These are phyloP conservation scores for Parmelia sp. DNA, from an alignment of 495 filamentous ascomycete genomes.

Conservation along the genomic window DNA sequence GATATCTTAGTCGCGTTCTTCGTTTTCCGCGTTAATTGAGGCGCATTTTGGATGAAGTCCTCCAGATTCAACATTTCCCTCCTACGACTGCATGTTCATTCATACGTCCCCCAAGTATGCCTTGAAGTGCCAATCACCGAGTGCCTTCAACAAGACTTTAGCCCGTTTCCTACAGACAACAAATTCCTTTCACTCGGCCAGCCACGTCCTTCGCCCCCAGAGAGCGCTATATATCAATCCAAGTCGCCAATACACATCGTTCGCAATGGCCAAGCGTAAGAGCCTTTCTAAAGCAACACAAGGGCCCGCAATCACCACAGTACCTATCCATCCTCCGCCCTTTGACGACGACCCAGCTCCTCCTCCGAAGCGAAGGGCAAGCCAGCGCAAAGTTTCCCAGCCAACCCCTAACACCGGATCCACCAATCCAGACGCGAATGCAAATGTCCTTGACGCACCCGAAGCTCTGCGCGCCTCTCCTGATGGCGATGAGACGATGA, in stretches of 20 bases:
- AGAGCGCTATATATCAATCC: neutral
- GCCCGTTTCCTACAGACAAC: neutral
- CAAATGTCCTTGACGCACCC: constrained; percentile 39
- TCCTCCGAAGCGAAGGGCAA: constrained; percentile 27
- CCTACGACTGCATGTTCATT: neutral
- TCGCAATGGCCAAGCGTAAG: constrained; percentile 27
- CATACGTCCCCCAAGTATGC: neutral
- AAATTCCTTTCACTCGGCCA: neutral
- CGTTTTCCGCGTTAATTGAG: neutral
- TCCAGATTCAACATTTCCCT: neutral
- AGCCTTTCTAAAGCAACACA: constrained; percentile 17
- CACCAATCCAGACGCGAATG: constrained; percentile 38
- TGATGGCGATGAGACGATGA: constrained; percentile 33
- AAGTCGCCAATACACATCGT: neutral
- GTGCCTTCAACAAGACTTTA: neutral
- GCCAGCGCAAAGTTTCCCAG: constrained; percentile 24
- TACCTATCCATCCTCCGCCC: constrained; percentile 19
- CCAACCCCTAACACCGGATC: constrained; percentile 22
- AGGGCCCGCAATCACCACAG: constrained; percentile 2
- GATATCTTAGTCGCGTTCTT: neutral
- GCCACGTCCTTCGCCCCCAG: neutral
- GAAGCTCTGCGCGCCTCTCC: constrained; percentile 40
- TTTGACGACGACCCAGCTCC: constrained; percentile 22
- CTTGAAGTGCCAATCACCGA: neutral
- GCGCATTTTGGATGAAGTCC: neutral